Percentiles rank a stretch among this genome's conserved stretches.
phyloP scores from a whole-genome alignment of 1,139 yeast species.

The Candida albicans region DNA sequence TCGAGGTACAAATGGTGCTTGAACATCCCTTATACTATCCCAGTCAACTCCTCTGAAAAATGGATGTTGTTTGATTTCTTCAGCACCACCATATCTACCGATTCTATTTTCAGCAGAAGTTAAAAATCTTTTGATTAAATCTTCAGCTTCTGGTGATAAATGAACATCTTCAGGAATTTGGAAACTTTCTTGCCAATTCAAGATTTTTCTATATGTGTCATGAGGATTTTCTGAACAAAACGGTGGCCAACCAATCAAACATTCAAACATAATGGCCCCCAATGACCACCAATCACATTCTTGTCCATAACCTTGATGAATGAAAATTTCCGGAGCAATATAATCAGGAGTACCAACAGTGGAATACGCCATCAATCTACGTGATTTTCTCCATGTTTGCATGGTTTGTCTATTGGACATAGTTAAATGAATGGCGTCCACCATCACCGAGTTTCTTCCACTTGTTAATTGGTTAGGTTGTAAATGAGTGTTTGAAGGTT shows the following conservation, averaged over 20 bases:
- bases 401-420: slow-evolving; percentile 96
- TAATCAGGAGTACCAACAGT: slow-evolving; percentile 99
- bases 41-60: slow-evolving; percentile 96
- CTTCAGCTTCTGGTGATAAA: slow-evolving; percentile 91
- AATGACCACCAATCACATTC: slow-evolving; percentile 99
- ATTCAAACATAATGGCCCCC: slow-evolving; percentile 98
- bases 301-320: slow-evolving; percentile 97
- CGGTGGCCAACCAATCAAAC: slow-evolving; percentile 99
- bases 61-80: slow-evolving; percentile 88
- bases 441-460: slow-evolving; percentile 78
- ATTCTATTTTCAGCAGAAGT: slow-evolving; percentile 84
- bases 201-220: slow-evolving; percentile 91
- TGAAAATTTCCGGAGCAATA: slow-evolving; percentile 96
- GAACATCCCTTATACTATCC: slow-evolving; percentile 88
- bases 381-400: slow-evolving; percentile 97
- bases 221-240: slow-evolving; percentile 99
- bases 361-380: slow-evolving; percentile 96
- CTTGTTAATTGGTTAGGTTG: slow-evolving; percentile 21
- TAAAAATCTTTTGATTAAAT: slow-evolving; percentile 77
- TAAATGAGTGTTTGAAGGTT: slow-evolving; percentile 30
- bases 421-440: slow-evolving; percentile 92
- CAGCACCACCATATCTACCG: slow-evolving; percentile 92
- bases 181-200: slow-evolving; percentile 92
- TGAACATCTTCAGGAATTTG: slow-evolving; percentile 96
- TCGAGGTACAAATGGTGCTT: slow-evolving; percentile 84